phyloP scores from a whole-genome alignment of 371 early-diverging fungal species.

The Globomyces sp. region DNA sequence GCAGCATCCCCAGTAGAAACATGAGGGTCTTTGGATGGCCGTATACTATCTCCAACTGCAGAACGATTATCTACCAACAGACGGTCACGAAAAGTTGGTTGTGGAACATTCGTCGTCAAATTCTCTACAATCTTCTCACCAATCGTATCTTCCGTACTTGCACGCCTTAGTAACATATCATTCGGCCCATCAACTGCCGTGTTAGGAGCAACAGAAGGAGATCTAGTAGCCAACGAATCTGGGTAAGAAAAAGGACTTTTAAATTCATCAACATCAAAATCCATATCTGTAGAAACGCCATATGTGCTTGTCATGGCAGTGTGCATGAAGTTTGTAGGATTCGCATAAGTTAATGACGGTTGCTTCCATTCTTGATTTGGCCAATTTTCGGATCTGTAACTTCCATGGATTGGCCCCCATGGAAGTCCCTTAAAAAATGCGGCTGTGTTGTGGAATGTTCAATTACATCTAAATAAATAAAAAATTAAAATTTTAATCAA shows the following conservation, averaged over 20 bases:
- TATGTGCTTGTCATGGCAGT: background rate
- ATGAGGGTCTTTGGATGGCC: too few species aligned
- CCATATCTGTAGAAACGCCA: too few species aligned
- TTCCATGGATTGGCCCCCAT: too few species aligned
- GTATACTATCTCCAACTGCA: too few species aligned
- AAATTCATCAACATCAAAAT: background rate
- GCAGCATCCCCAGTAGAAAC: too few species aligned
- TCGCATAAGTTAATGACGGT: slow-evolving; percentile 1
- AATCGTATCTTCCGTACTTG: slow-evolving; percentile 1
- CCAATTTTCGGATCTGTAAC: too few species aligned
- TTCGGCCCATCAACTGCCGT: background rate
- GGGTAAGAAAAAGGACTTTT: background rate
- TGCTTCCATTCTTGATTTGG: background rate
- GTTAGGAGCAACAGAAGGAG: slow-evolving; percentile 1
- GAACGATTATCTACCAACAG: too few species aligned
- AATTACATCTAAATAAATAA: too few species aligned
- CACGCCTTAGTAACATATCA: background rate
- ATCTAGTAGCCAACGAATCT: background rate
- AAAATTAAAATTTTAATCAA: background rate
- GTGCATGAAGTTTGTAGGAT: background rate
- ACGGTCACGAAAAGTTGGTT: too few species aligned
- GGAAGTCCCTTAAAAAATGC: too few species aligned
- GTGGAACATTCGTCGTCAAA: too few species aligned
- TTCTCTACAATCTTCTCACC: background rate
- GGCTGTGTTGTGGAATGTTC: too few species aligned